Base-by-base conservation (phyloP, 768 basidiomycete species). In the Russula foetens region DNA sequence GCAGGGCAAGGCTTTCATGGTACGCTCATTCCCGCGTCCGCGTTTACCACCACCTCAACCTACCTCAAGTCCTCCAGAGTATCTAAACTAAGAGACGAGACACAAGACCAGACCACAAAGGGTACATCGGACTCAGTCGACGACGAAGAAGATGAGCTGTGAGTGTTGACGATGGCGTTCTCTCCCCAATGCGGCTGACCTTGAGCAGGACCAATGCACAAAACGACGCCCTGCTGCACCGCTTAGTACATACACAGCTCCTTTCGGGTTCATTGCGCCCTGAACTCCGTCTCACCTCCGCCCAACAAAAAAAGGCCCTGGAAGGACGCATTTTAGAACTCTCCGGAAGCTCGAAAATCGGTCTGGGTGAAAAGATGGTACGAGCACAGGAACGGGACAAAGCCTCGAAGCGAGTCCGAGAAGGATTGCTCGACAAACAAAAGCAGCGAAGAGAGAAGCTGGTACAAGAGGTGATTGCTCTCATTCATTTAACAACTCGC, bases 181-280 rank as follows among this genome's bases (percentile, higher is more conserved):
- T 45, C 26, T 31, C 14, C 24, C 14, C 28, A 41, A 31, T 44
- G 28, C 17, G 11, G 28, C 64, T 44, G 56, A 48, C 26, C 43
- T 58, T 47, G n/a, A 12, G 19, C 67, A 93, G 92, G 51, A 81
- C 86, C 21, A 88, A 90, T 69, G 73, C 76, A 11, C 84, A 88
- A 64, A 92, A 93, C 55, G 91, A 93, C 68, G 85, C 84, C 0
- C 71, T 87, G 26, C 79, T 93, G 15, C 89, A 92, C 70, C 84
- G 82, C 53, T 75, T 93, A 6, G 80, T 93, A 17, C 91, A 93
- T 69, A 92, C 90, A 0, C 79, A 85, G 63, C 74, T 93, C 5
- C 75, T 93, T 7, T 87, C 91, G 9, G 89, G 87, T 11, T 89
- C 88, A 6, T 71, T 86, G 8, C 78, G 84, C 67, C 73, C 80